Evolutionary conservation across 2,329 filamentous ascomycete species (phyloP).

Genomic region (Ambrosiella cleistominuta): DNA sequence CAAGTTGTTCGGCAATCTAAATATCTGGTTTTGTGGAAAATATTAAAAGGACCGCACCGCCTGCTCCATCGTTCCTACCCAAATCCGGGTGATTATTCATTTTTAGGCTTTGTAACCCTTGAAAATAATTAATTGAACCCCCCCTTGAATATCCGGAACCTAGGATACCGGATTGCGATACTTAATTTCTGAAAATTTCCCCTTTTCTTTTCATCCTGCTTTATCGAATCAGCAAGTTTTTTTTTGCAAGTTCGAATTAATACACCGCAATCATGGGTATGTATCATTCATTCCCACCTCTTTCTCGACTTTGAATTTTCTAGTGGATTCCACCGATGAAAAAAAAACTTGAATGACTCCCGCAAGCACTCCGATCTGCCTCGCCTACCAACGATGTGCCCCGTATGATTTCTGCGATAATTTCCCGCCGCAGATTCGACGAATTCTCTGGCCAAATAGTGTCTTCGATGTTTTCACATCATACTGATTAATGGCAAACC

Average conservation of each 20-base stretch:
- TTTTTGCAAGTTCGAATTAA: conserved; percentile 26
- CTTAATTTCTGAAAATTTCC: conserved; percentile 5
- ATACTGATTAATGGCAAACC: too few species aligned
- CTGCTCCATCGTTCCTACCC: too few species aligned
- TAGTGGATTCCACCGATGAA: neutral
- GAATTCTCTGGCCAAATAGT: too few species aligned
- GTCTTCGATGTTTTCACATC: too few species aligned
- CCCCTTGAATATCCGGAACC: neutral
- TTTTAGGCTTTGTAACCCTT: neutral
- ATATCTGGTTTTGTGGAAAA: too few species aligned
- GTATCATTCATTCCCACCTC: conserved; percentile 16
- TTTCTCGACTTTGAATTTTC: neutral
- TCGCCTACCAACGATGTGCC: neutral
- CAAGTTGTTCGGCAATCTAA: too few species aligned
- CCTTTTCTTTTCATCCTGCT: conserved; percentile 6
- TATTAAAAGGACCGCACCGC: too few species aligned
- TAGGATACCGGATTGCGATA: neutral
- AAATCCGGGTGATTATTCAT: neutral
- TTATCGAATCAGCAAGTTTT: conserved; percentile 17
- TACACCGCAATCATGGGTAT: conserved; percentile 45
- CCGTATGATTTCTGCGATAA: neutral
- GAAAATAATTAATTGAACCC: neutral
- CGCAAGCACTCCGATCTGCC: neutral
- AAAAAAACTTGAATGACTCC: neutral
- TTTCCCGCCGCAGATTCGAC: neutral